Base-by-base conservation (phyloP, 768 basidiomycete species). In the Russula earlei region DNA sequence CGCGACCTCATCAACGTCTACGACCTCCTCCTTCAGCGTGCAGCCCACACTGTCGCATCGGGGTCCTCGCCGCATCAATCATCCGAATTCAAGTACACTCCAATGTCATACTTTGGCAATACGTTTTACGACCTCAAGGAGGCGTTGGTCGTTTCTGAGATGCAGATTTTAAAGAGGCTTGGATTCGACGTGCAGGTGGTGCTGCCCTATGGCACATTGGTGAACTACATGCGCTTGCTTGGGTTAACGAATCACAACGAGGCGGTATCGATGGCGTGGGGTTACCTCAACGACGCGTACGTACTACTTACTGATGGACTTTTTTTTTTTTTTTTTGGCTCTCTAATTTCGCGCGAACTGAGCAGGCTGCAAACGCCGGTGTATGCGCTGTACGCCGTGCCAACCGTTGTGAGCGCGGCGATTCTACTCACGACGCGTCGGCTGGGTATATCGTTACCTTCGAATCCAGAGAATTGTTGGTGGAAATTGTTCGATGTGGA, bases 101-200 rank as follows among this genome's bases (percentile, higher is more conserved):
- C 91, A 12, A 94, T 92, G 89, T 84, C 87, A 17, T 94, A 92
- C 71, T 93, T 90, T 68, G 83, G 88, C 14, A 79, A 78, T 64
- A 84, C 83, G 2, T 98, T 95, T 66, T 97, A 97, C 73, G 90
- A 94, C 59, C 77, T 91, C 69, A 97, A 95, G 67, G 96, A 99
- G 66, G 85, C 88, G 7, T 74, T 97, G 47, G 91, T 97, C 20
- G 86, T 94, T 14, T 84, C 87, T 2, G 96, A 99, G 70, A 98
- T 98, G 91, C 96, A 99, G 68, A 80, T 98, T 20, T 77, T 99
- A 61, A 99, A 99, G 70, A 79, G 95, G 22, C 78, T 99, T 11
- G 95, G 91, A 1, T 99, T 98, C 73, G 89, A 97, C 65, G 90
- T 95, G 38, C 85, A 90, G 63, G 89, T 95, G 43, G 87, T 91